These are phyloP conservation scores for Flagelloscypha sp. DNA, from an alignment of 768 basidiomycete genomes.

Conservation along the genomic window DNA sequence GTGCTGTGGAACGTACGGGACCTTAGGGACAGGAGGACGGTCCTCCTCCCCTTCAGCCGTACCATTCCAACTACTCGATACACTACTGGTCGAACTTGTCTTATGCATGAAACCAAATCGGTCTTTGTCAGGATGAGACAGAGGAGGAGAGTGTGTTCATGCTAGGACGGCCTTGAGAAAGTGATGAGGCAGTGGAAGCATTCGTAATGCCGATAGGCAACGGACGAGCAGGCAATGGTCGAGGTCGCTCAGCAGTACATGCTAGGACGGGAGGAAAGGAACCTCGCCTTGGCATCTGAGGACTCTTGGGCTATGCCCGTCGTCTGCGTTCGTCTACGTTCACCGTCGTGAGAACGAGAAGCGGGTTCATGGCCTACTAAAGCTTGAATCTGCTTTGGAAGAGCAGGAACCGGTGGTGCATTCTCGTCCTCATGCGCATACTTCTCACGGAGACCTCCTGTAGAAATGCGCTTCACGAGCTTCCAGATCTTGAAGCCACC, in stretches of 20 bases:
- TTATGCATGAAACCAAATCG: too few species aligned
- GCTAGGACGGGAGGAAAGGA: conserved; percentile 17
- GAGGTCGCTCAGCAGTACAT: conserved; percentile 45
- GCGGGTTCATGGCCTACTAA: neutral
- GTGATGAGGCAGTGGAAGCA: conserved; percentile 40
- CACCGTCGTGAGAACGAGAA: conserved; percentile 4
- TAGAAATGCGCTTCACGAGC: conserved; percentile 63
- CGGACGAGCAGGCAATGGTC: conserved; percentile 50
- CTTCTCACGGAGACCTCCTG: conserved; percentile 53
- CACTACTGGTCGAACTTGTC: too few species aligned
- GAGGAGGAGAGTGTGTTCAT: conserved; percentile 54
- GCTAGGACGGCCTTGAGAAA: conserved; percentile 43
- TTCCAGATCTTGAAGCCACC: conserved; percentile 51
- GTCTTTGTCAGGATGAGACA: too few species aligned
- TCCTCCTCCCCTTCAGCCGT: conserved; percentile 34
- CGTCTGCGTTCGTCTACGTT: conserved; percentile 12
- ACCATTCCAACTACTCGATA: too few species aligned
- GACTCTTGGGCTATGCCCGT: conserved; percentile 9
- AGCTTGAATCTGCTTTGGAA: conserved; percentile 35
- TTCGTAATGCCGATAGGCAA: conserved; percentile 42
- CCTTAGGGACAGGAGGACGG: conserved; percentile 29
- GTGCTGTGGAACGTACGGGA: conserved; percentile 26
- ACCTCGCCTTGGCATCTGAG: conserved; percentile 11
- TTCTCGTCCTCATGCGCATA: conserved; percentile 19
- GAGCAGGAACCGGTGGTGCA: conserved; percentile 52